Evolutionary conservation across 495 filamentous ascomycete species (phyloP).

Genomic region (Copromyces sp.): DNA sequence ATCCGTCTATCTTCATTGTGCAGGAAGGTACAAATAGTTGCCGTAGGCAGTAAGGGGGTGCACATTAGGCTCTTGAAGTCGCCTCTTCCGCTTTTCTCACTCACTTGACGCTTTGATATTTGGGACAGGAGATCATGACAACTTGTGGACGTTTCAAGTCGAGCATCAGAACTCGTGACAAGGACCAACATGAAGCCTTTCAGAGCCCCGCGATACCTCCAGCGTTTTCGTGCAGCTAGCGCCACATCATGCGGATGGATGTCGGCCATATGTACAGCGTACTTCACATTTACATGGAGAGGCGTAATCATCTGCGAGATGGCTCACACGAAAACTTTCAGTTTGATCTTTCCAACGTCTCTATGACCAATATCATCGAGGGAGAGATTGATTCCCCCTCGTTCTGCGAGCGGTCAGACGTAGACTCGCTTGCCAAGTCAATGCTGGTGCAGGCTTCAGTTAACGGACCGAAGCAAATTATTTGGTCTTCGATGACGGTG

Average conservation of each 20-base stretch:
- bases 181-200: not conserved
- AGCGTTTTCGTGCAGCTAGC: not conserved
- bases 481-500: not conserved
- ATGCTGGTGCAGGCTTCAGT: not conserved
- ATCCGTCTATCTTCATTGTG: not conserved
- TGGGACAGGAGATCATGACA: not conserved
- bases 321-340: not conserved
- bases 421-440: not conserved
- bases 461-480: not conserved
- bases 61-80: not conserved
- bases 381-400: not conserved
- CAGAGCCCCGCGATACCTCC: not conserved
- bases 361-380: not conserved
- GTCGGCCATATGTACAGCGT: not conserved
- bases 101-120: not conserved
- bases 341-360: not conserved
- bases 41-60: not conserved
- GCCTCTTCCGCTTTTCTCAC: not conserved
- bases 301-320: not conserved
- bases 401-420: not conserved
- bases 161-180: not conserved
- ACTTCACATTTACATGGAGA: not conserved
- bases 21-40: not conserved
- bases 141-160: not conserved
- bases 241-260: not conserved